These are phyloP conservation scores for Ustilago cynodontis DNA, from an alignment of 1,284 basidiomycete species.

Conservation along the genomic window DNA sequence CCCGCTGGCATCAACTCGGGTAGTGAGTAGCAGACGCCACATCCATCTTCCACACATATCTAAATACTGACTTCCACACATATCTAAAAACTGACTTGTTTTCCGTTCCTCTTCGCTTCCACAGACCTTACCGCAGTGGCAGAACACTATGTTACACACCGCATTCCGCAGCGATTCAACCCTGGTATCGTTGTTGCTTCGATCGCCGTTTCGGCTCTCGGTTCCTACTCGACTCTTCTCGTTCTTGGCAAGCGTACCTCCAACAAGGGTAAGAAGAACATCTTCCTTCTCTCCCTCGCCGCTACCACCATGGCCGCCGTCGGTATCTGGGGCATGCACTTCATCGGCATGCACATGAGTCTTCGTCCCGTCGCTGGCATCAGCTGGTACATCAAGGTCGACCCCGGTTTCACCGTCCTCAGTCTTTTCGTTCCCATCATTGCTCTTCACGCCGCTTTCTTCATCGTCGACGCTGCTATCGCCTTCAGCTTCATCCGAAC, in stretches of 20 bases:
- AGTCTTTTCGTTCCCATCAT: conserved; percentile 72
- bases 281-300: conserved; percentile 73
- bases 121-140: conserved; percentile 65
- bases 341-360: conserved; percentile 72
- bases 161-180: conserved; percentile 71
- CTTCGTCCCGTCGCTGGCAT: conserved; percentile 69
- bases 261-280: conserved; percentile 71
- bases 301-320: conserved; percentile 72
- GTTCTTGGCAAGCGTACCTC: conserved; percentile 72
- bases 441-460: conserved; percentile 72
- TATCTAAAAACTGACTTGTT: background rate
- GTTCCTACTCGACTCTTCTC: conserved; percentile 73
- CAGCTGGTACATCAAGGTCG: conserved; percentile 71
- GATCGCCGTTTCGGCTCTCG: conserved; percentile 72
- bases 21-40: conserved; percentile 19
- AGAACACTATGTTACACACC: conserved; percentile 68
- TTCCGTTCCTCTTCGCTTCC: background rate
- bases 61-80: background rate
- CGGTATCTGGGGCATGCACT: conserved; percentile 71
- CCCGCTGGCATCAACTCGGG: conserved; percentile 29
- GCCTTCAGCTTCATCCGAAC: conserved; percentile 71
- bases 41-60: background rate
- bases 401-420: conserved; percentile 72
- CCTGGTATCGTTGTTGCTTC: conserved; percentile 72
- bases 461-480: conserved; percentile 72